Base-by-base conservation (phyloP, 1,284 basidiomycete species). In the Grifola frondosa region DNA sequence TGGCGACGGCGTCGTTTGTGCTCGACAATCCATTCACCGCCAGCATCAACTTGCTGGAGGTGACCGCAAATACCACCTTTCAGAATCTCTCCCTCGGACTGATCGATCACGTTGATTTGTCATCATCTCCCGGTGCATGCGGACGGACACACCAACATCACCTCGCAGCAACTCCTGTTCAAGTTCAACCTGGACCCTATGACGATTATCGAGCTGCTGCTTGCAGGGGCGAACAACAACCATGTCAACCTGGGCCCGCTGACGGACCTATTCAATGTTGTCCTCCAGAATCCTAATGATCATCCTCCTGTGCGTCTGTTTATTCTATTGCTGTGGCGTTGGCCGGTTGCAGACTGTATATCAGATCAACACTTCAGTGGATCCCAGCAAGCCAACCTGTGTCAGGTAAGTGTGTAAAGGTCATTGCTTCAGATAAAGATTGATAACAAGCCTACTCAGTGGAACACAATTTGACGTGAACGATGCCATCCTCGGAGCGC, bases 11-110 rank as follows among this genome's bases (percentile, higher is more conserved):
- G 3, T 66, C 75, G 1, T 84, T 87, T 54, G 67, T 66, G 2
- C 68, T 90, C 32, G 66, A 68, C 12, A 91, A 90, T 56, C 86
- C 87, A 3, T 90, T 90, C 66, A 88, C 84, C 0, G 85, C 87
- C 10, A 80, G 79, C 54, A 80, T 90, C 61, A 87, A 84, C 59
- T 61, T 90, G 15, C 58, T 84, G 24, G 61, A 69, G 42, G 67
- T 90, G n/a, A 67, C 66, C 9, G 78, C 84, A 1, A 73, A 63
- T 3, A 87, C 78, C 1, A 76, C 69, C 2, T 81, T 74, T 65
- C 70, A 74, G 25, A 69, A 71, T 37, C 54, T 84, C 26, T 69
- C 70, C 1, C 57, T 85, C 11, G 82, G 82, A 12, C 72, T 61
- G 21, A 83, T 90, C 54, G 68, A 84, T 43, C 67, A 71, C 31